Base-by-base conservation (phyloP, 225 moss, liverwort and hornwort genomes). In the Anthoceros angustus region DNA sequence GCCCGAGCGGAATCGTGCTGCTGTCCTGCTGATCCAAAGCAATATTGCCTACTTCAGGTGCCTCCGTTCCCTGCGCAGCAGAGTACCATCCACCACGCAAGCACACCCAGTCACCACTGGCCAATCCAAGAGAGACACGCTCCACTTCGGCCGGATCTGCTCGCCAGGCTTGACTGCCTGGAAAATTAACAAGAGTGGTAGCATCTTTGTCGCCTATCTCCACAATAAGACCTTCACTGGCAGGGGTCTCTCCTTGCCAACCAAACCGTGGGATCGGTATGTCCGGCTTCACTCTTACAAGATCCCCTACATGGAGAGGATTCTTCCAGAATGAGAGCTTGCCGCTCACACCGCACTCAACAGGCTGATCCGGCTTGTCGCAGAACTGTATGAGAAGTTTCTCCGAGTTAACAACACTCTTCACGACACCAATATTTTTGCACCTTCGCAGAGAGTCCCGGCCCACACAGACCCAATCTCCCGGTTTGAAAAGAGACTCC, bases 141-240 rank as follows among this genome's bases (percentile, higher is more conserved):
- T 94, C 90, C 43, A 94, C 72, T 70, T 94, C 84, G 40, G 83
- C 73, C 42, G 93, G 93, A 77, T 94, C 93, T 42, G 90, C 93
- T 68, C 81, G 84, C 93, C 93, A 94, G n/a, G 84, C 77, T 75
- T 79, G 84, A 42, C 83, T 81, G 55, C 87, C 86, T 38, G 75
- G 77, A 67, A 90, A 90, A 21, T 78, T 77, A 40, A 93, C 63
- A 66, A 82, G 66, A 61, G 87, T 77, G 42, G 86, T 78, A 39
- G 84, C 93, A 48, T 94, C 90, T 41, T 78, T 81, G 42, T 77
- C 78, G 25, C 72, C 78, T 63, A 94, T 78, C 69, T 78, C 93
- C 40, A 78, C 79, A 42, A 94, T 80, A 11, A 68, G 71, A 68
- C 87, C 93, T 79, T 83, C 87, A 0, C 82, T 83, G 67, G 70